Evolutionary conservation across 257 asterid species (phyloP).

Genomic region (Handroanthus guayacan): DNA sequence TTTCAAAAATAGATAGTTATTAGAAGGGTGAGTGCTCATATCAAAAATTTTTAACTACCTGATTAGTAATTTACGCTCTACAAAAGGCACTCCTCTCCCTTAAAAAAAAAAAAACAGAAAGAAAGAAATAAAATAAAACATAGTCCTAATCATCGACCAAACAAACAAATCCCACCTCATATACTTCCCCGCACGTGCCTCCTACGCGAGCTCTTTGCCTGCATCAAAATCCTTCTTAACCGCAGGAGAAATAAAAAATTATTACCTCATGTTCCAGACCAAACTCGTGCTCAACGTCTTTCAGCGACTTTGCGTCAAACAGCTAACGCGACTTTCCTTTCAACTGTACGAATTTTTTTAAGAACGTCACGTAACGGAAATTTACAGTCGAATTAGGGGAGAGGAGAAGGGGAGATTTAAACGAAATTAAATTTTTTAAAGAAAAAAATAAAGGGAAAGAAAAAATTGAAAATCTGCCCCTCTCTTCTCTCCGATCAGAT

Average conservation of each 20-base stretch:
- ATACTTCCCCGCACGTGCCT: too few relatives aligned
- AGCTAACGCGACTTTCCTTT: constrained; percentile 1
- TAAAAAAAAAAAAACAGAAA: too few relatives aligned
- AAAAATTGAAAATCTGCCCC: constrained; percentile 38
- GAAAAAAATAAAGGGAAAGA: constrained; percentile 14
- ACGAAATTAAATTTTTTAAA: constrained; percentile 30
- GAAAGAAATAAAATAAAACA: too few relatives aligned
- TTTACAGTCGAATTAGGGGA: constrained; percentile 25
- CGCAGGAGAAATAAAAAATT: not conserved
- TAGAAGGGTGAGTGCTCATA: too few relatives aligned
- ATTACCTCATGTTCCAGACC: not conserved
- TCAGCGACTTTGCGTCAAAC: constrained; percentile 32
- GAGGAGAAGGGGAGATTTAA: constrained; percentile 31
- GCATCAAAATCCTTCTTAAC: too few relatives aligned
- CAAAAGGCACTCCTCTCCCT: too few relatives aligned
- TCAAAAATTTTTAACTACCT: too few relatives aligned
- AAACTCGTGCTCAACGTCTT: not conserved
- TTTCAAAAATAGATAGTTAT: too few relatives aligned
- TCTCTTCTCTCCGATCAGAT: constrained; percentile 52
- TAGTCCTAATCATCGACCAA: too few relatives aligned
- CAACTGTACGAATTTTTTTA: not conserved
- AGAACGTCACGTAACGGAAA: constrained; percentile 37
- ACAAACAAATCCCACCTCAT: too few relatives aligned
- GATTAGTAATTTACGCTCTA: too few relatives aligned
- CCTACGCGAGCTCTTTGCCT: too few relatives aligned